A percentile compares a stretch with the other conserved stretches of the same genome.
phyloP scores from a whole-genome alignment of 2,329 filamentous ascomycete species.

The Cladobotryum protrusum region DNA sequence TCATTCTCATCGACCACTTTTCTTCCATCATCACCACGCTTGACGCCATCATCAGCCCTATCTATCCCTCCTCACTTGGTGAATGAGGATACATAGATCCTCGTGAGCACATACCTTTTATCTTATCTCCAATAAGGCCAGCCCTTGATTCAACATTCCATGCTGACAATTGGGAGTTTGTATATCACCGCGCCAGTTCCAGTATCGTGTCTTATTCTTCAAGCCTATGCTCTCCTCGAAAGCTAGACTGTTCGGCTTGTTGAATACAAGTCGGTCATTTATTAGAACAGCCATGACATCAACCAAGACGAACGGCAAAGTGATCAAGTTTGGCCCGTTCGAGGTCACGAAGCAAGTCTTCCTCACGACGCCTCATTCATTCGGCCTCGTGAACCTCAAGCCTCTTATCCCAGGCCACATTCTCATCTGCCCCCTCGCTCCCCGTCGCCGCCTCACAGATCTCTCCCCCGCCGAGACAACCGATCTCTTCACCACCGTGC shows the following conservation, averaged over 20 bases:
- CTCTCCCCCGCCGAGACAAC: constrained; percentile 63
- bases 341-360: constrained; percentile 83
- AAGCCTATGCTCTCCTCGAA: background rate
- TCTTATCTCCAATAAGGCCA: no score
- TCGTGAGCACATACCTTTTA: no score
- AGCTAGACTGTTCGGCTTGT: background rate
- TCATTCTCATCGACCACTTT: background rate
- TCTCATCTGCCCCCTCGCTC: constrained; percentile 70
- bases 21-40: no score
- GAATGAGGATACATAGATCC: no score
- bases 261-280: background rate
- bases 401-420: constrained; percentile 90
- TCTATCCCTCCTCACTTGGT: no score
- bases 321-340: constrained; percentile 67
- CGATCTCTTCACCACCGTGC: constrained; percentile 84
- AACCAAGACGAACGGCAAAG: constrained; percentile 18
- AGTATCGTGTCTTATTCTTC: background rate
- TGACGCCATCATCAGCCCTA: no score
- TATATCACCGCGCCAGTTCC: no score
- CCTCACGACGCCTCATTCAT: constrained; percentile 70
- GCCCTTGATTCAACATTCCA: no score
- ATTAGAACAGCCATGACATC: constrained; percentile 24
- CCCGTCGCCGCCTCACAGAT: constrained; percentile 68
- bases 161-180: no score
- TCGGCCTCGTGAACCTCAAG: constrained; percentile 91